Evolutionary conservation across 345 rosid species (phyloP).

Genomic region (Salix caprea): DNA sequence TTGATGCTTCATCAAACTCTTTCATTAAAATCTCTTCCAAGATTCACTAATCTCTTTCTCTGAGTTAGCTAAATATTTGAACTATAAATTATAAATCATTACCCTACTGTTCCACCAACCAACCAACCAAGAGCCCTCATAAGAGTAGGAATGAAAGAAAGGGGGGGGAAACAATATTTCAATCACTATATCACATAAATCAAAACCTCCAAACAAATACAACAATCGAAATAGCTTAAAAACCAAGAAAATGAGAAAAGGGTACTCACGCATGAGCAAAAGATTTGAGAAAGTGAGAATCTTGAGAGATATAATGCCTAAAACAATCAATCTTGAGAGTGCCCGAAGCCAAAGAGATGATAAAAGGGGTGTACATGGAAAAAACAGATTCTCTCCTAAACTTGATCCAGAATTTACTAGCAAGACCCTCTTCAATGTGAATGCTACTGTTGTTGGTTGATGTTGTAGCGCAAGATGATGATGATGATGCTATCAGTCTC

Average conservation of each 20-base stretch:
- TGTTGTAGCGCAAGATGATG: not conserved
- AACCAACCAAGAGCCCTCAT: not conserved
- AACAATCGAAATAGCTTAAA: not conserved
- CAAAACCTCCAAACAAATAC: not conserved
- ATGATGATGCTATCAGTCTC: not conserved
- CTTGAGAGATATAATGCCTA: conserved; percentile 76
- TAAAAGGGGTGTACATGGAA: conserved; percentile 72
- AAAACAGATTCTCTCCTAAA: conserved; percentile 53
- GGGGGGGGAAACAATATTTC: not conserved
- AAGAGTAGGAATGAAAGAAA: not conserved
- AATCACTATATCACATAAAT: not conserved
- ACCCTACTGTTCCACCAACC: not conserved
- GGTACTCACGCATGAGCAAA: conserved; percentile 79
- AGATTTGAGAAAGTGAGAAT: conserved; percentile 79
- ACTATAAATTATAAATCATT: not conserved
- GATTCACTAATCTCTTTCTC: not conserved
- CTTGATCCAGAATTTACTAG: conserved; percentile 73
- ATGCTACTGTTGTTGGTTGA: not conserved
- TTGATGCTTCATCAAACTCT: not conserved
- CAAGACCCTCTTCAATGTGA: conserved; percentile 41
- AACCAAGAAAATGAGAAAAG: not conserved
- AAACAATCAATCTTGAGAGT: conserved; percentile 65
- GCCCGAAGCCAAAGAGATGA: conserved; percentile 73
- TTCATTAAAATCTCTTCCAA: not conserved
- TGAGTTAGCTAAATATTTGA: not conserved